phyloP scores from a whole-genome alignment of 306 rosid genomes.

The Fagus crenata region DNA sequence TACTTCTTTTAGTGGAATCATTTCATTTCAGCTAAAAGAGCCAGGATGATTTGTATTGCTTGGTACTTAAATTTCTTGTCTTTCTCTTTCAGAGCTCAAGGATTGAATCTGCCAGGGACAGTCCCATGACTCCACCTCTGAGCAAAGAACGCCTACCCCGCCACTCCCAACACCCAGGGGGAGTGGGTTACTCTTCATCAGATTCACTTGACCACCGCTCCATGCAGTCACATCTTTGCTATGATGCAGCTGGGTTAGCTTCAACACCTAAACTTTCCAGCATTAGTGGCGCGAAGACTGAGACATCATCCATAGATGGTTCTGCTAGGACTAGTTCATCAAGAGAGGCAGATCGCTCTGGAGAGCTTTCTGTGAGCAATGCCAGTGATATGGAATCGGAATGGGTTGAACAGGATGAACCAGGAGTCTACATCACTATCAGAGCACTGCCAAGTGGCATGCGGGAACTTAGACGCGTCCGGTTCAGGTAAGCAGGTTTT shows the following conservation, averaged over 20 bases:
- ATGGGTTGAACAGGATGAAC: conserved; percentile 97
- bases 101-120: conserved; percentile 74
- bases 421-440: conserved; percentile 95
- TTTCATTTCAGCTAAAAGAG: conserved; percentile 7
- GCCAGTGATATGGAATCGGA: conserved; percentile 97
- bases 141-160: conserved; percentile 63
- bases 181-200: conserved; percentile 82
- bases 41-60: conserved; percentile 5
- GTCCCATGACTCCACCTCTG: conserved; percentile 87
- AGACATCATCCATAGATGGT: conserved; percentile 76
- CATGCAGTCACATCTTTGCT: conserved; percentile 52
- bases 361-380: conserved; percentile 85
- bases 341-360: conserved; percentile 73
- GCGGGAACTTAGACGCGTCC: conserved; percentile 86
- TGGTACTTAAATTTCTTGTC: conserved; percentile 6
- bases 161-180: conserved; percentile 50
- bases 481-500: conserved; percentile 69
- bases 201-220: conserved; percentile 74
- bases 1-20: background rate
- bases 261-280: conserved; percentile 71
- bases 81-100: conserved; percentile 62
- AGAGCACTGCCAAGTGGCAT: conserved; percentile 77
- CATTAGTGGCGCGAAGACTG: conserved; percentile 57
- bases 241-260: conserved; percentile 57
- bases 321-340: conserved; percentile 85